These are phyloP conservation scores for Rhexocercosporidium sp. DNA, from an alignment of 2,329 filamentous ascomycete genomes.

Conservation along the genomic window DNA sequence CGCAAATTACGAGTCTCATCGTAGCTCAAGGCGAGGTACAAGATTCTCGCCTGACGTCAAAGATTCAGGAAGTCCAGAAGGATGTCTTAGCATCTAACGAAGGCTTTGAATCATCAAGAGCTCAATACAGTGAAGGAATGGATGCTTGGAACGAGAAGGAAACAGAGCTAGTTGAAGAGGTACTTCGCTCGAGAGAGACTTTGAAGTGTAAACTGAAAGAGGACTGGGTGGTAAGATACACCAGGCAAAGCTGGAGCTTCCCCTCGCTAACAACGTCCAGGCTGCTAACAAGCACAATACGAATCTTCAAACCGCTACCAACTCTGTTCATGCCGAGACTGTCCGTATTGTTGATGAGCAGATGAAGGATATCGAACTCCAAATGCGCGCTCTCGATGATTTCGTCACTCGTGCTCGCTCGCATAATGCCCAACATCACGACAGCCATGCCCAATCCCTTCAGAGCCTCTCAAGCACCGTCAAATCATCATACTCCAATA, in stretches of 20 bases:
- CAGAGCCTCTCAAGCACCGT: slow-evolving; percentile 69
- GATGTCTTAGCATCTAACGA: slow-evolving; percentile 69
- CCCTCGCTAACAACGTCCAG: slow-evolving; percentile 46
- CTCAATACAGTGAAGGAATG: slow-evolving; percentile 73
- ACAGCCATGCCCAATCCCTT: slow-evolving; percentile 71
- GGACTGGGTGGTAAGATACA: slow-evolving; percentile 79
- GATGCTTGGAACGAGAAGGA: slow-evolving; percentile 75
- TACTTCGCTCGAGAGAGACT: slow-evolving; percentile 74
- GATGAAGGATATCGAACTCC: slow-evolving; percentile 82
- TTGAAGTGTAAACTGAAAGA: slow-evolving; percentile 83
- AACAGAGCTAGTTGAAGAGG: slow-evolving; percentile 69
- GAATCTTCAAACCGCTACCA: slow-evolving; percentile 83
- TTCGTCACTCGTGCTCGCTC: slow-evolving; percentile 83
- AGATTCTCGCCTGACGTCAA: slow-evolving; percentile 70
- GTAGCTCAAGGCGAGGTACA: slow-evolving; percentile 76
- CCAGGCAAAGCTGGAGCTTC: background rate
- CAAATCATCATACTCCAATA: slow-evolving; percentile 72
- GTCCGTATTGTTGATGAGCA: slow-evolving; percentile 89
- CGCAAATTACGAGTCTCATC: slow-evolving; percentile 79
- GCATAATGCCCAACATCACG: slow-evolving; percentile 80
- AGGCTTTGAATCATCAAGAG: slow-evolving; percentile 67
- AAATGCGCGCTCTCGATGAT: slow-evolving; percentile 89
- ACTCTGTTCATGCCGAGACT: slow-evolving; percentile 88
- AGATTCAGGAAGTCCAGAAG: slow-evolving; percentile 65
- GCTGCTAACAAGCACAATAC: slow-evolving; percentile 77